phyloP scores from a whole-genome alignment of 345 rosid genomes.

The Orychophragmus violaceus region DNA sequence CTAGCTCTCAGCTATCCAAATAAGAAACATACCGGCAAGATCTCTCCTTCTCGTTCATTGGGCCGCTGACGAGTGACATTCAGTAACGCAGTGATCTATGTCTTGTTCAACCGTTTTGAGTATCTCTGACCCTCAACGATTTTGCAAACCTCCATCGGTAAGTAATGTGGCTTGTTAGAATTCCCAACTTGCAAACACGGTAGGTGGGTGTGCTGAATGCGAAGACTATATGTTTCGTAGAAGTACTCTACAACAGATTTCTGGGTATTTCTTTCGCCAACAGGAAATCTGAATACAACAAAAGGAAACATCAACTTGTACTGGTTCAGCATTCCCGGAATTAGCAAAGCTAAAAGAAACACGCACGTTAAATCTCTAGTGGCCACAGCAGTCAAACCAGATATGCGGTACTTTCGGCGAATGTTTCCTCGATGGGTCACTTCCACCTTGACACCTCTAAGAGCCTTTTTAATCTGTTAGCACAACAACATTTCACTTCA shows the following conservation, averaged over 20 bases:
- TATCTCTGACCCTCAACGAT: slow-evolving; percentile 96
- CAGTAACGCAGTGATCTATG: slow-evolving; percentile 81
- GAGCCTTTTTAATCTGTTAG: slow-evolving; percentile 75
- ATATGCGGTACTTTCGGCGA: slow-evolving; percentile 88
- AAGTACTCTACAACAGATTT: slow-evolving; percentile 87
- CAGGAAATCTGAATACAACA: slow-evolving; percentile 51
- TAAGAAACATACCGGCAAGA: slow-evolving; percentile 44
- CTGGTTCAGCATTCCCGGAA: not conserved
- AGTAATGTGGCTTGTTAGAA: slow-evolving; percentile 76
- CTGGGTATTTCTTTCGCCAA: slow-evolving; percentile 76
- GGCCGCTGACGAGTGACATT: slow-evolving; percentile 95
- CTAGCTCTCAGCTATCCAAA: not conserved
- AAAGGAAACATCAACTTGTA: too few relatives aligned
- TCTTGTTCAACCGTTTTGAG: slow-evolving; percentile 84
- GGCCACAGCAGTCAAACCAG: slow-evolving; percentile 80
- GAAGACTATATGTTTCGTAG: slow-evolving; percentile 60
- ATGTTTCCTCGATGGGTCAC: slow-evolving; percentile 89
- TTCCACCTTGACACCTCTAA: slow-evolving; percentile 86
- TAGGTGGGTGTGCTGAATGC: slow-evolving; percentile 63
- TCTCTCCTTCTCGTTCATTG: slow-evolving; percentile 63
- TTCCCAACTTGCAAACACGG: slow-evolving; percentile 95
- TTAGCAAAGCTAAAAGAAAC: not conserved
- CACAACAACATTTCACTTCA: not conserved
- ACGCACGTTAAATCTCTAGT: slow-evolving; percentile 83
- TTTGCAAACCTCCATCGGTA: slow-evolving; percentile 97